These are phyloP conservation scores for Sclerotiophoma versabilis DNA, from an alignment of 2,329 filamentous ascomycete genomes.

Conservation along the genomic window DNA sequence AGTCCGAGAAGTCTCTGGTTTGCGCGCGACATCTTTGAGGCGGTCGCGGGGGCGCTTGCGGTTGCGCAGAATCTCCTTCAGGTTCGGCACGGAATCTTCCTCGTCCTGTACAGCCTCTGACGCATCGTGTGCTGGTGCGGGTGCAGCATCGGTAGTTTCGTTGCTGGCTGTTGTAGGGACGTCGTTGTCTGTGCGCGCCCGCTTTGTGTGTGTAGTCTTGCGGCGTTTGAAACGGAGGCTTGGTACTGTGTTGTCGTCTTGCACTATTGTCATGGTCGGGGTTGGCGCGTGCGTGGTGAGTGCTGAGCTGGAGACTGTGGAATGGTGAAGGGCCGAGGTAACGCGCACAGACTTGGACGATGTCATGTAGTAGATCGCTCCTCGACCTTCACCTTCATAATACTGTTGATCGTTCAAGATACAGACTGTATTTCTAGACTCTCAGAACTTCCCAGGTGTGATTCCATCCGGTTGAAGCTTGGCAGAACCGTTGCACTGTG, in stretches of 20 bases:
- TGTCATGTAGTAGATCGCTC: too few relatives aligned
- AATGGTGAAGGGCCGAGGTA: too few relatives aligned
- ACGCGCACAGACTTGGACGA: too few relatives aligned
- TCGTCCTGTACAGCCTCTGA: constrained; percentile 17
- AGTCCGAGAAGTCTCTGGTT: constrained; percentile 22
- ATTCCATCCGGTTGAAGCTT: too few relatives aligned
- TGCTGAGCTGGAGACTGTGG: too few relatives aligned
- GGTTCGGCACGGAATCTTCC: constrained; percentile 31
- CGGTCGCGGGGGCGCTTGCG: constrained; percentile 41
- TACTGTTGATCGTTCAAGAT: too few relatives aligned
- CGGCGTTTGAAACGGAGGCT: constrained; percentile 43
- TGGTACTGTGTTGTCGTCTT: constrained; percentile 23
- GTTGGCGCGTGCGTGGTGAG: neutral
- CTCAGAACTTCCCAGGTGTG: too few relatives aligned
- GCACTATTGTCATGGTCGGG: constrained; percentile 24
- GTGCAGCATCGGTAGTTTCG: constrained; percentile 16
- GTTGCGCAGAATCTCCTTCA: constrained; percentile 43
- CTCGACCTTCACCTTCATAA: too few relatives aligned
- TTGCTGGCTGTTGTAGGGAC: neutral
- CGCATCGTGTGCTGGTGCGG: constrained; percentile 14
- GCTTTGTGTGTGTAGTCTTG: constrained; percentile 37
- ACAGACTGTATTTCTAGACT: too few relatives aligned
- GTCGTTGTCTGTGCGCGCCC: constrained; percentile 25
- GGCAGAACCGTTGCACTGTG: too few relatives aligned
- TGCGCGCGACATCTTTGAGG: constrained; percentile 28